phyloP scores from a whole-genome alignment of 805 yeast genomes.

The Lipomyces chichibuensis region DNA sequence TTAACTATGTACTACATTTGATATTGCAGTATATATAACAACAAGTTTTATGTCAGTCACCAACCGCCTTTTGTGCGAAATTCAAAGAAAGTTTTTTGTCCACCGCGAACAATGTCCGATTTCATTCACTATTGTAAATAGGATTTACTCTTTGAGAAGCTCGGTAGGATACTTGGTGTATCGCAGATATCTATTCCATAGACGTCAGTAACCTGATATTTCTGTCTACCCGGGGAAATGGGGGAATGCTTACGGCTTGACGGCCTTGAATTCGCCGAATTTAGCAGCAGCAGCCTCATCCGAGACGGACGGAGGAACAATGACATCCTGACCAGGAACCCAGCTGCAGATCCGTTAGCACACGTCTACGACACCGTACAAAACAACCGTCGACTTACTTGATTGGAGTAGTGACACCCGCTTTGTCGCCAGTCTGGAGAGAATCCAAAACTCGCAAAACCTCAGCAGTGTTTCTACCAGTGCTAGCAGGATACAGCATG shows the following conservation, averaged over 20 bases:
- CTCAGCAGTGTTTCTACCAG: slow-evolving; percentile 93
- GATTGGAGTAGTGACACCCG: slow-evolving; percentile 86
- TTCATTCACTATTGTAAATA: not conserved
- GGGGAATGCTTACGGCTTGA: slow-evolving; percentile 67
- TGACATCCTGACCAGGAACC: slow-evolving; percentile 87
- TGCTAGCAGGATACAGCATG: slow-evolving; percentile 88
- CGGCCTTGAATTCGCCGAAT: slow-evolving; percentile 82
- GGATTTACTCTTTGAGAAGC: slow-evolving; percentile 21
- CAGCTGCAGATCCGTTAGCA: slow-evolving; percentile 48
- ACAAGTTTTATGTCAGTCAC: not conserved
- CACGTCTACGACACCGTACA: not conserved
- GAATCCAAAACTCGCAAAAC: slow-evolving; percentile 89
- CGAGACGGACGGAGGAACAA: slow-evolving; percentile 83
- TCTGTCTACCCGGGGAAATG: not conserved
- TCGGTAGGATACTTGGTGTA: slow-evolving; percentile 39
- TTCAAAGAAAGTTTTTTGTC: not conserved
- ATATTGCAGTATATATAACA: not conserved
- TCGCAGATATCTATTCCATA: slow-evolving; percentile 21
- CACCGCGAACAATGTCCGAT: not conserved
- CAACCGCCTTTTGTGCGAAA: not conserved
- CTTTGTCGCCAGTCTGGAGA: slow-evolving; percentile 73
- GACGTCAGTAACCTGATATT: not conserved
- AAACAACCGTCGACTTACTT: slow-evolving; percentile 43
- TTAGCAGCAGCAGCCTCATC: slow-evolving; percentile 78
- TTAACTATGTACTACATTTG: not conserved